Evolutionary conservation across 176 grass and related monocot genomes (phyloP), one percentile per base, ranked within the genome.

Genomic region (Urochloa ruziziensis): DNA sequence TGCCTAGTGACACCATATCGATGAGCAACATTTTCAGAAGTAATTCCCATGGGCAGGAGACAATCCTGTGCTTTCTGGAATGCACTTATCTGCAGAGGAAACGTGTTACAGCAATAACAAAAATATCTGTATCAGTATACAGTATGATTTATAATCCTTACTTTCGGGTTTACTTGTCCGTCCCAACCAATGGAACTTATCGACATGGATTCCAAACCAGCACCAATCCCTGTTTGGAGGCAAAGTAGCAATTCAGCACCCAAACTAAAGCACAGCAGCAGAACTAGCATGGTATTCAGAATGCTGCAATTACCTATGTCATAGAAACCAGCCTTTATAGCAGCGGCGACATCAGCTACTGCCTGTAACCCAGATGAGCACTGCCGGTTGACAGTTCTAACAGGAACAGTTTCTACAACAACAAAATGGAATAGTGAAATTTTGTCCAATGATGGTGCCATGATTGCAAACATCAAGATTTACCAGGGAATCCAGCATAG

Each of bases 41-140:
- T 96, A 73, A 96, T 89, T 89, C 93, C 96, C 96, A 99, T 99
- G 25, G 96, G 96, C 75, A 99, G 83, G 76, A 99, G 93, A 76
- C 96, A 96, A 81, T 99, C 91, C 57, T 99, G 96, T 76, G 93
- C 93, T 80, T 96, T 91, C 79, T 99, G 85, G 46, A 93, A 60
- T 37, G 74, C 79, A 86, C 46, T 98, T 23, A 95, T 53, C 93
- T 94, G 78, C 51, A 89, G 19, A 85, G 52, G 54, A 76, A 73
- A 73, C 2, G 32, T 84, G 89, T 81, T 81, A 90, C 2, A 40
- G 14, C 32, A 33, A 14, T 1, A 3, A 40, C 40, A 6, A 82
- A 2, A 73, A 27, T 1, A 73, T 29, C 13, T 23, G 19, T 4
- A 82, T 2, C 18, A 27, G 56, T 19, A 39, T 25, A 65, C 0